These are phyloP conservation scores for Botryotinia convoluta DNA, from an alignment of 2,329 filamentous ascomycete genomes.

Conservation along the genomic window DNA sequence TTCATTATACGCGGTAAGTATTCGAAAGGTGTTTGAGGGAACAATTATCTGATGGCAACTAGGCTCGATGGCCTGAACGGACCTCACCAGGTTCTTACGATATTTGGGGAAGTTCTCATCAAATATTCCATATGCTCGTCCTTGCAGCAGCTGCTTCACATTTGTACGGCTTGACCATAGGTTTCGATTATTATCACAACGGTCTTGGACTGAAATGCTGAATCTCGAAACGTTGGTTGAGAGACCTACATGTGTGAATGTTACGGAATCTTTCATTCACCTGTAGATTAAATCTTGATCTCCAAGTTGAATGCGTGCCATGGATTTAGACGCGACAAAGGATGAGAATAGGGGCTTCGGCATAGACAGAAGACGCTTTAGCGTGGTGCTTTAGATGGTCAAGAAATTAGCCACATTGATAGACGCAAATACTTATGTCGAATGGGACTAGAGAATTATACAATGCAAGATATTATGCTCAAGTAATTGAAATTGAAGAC, in stretches of 20 bases:
- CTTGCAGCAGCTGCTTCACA: conserved; percentile 79
- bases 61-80: conserved; percentile 80
- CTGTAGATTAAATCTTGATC: too few relatives aligned
- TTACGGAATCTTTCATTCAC: not conserved
- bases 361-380: not conserved
- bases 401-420: not conserved
- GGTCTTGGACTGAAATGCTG: conserved; percentile 34
- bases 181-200: conserved; percentile 82
- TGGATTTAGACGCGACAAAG: not conserved
- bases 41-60: conserved; percentile 23
- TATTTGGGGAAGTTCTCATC: conserved; percentile 89
- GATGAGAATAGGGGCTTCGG: not conserved
- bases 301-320: too few relatives aligned
- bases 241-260: not conserved
- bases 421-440: not conserved
- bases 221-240: not conserved
- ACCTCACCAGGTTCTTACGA: conserved; percentile 77
- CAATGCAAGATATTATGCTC: not conserved
- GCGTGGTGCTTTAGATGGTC: not conserved
- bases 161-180: conserved; percentile 74
- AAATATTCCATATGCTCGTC: conserved; percentile 92
- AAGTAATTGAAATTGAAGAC: too few relatives aligned
- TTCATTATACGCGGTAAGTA: conserved; percentile 74
- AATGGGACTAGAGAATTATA: not conserved
- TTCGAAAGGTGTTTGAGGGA: not conserved